Base-by-base conservation (phyloP, 106 monocot genomes). In the Dioscorea dumetorum region DNA sequence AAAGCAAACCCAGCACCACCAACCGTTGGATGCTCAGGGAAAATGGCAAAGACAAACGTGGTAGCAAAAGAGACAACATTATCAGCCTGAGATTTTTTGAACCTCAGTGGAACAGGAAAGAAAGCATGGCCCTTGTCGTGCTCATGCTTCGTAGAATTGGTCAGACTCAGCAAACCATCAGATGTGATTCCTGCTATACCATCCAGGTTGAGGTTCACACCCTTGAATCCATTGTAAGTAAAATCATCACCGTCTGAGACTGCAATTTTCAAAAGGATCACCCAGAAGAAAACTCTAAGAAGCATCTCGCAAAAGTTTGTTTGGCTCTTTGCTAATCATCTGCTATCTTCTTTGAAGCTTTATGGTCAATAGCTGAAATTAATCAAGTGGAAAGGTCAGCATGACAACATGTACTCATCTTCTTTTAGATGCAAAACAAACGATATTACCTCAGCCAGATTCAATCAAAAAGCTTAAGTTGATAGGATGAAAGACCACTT, bases 161-260 rank as follows among this genome's bases (percentile, higher is more conserved):
- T 75, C 31, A 75, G 51, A 9, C 22, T 28, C 20, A 75, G 61
- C 19, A 75, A 61, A 49, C 75, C 75, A 17, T 52, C 35, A n/a
- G 60, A 49, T 15, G 52, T 68, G 21, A 75, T 52, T 16, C 48
- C 58, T 24, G 75, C 60, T 14, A 32, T 17, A 14, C 68, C 68
- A 20, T 75, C 61, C 24, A 68, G 50, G 75, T 28, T 61, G 6
- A 75, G 62, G 32, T 75, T 61, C 12, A 19, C 31, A 18, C 68
- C 59, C 4, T 31, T 49, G 68, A 75, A 75, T 50, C 75, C 75
- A 69, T 75, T 68, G 53, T 62, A 75, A 32, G 22, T 62, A 50
- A 75, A 75, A 20, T 62, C 62, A 12, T 50, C 33, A 33, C 14
- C 22, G 12, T 4, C 8, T 3, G 49, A 19, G n/a, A 23, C 3